Evolutionary conservation across 2,329 filamentous ascomycete species (phyloP), one percentile per base, ranked within the genome.

Genomic region (Nemania serpens): DNA sequence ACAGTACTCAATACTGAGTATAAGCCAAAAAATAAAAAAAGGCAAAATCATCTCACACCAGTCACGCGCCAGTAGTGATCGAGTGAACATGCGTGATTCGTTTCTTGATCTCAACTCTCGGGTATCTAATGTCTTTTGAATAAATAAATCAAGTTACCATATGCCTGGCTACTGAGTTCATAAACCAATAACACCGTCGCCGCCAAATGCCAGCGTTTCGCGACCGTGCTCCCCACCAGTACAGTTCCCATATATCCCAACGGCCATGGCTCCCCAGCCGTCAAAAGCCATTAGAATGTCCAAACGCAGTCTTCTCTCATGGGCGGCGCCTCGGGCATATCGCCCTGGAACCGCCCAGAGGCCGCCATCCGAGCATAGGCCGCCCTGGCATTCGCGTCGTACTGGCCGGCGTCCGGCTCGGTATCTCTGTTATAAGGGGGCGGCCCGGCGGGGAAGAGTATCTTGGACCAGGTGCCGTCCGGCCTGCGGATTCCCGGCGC

Each of bases 301-400:
- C 89, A 94, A 29, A 78, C 75, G 66, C 87, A 88, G 81, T 88
- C 94, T 70, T 94, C 91, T 63, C 86, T 82, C 75, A 88, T 88
- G 0, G 93, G 93, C 18, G 93, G 91, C 47, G 92, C 77, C 68
- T 89, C 82, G 0, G 93, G 93, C 78, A 97, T 89, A 6, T 88
- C 89, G 37, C 86, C 86, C 43, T 84, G 81, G 74, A 96, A 97
- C 34, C 74, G 75, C 0, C 91, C 91, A 18, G 84, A 84, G 64
- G 85, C 80, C 47, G 82, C 78, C 71, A 93, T 87, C 46, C 82
- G 80, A 60, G 80, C 78, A 77, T 93, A 96, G 47, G 85, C 82
- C 39, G 79, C 80, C 70, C 84, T 84, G 18, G 85, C 82, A 59
- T 81, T 82, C 1, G 86, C 81, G 18, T 85, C 82, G 64, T 91